Evolutionary conservation across 1,284 basidiomycete species (phyloP), one percentile per base, ranked within the genome.

Genomic region (Crucibulum parvulum): DNA sequence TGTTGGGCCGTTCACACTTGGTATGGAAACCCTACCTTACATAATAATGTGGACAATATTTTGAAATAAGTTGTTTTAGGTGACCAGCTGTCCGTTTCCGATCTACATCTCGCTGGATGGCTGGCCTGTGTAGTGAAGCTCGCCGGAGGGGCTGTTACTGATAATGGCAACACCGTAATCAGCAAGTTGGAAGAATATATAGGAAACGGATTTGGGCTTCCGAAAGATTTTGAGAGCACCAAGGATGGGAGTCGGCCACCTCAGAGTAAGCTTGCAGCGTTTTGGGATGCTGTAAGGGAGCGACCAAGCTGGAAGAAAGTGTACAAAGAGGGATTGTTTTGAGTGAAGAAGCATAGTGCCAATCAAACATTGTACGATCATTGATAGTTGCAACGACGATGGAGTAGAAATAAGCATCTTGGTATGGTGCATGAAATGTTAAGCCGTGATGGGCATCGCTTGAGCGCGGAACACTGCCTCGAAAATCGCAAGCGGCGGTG

Each of bases 41-140:
- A 24, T 24, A 73, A 82, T 62, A 36, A 56, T 43, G 39, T 51
- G 18, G 38, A 41, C n/a, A 18, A n/a, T 13, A 11, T 37, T 51
- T 58, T 55, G 55, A 51, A 63, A 41, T 37, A 52, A 15, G 36
- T 34, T 52, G 69, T 34, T 65, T 78, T 59, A 91, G 90, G 90
- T 34, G 91, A 91, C 67, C 91, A 93, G 61, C 74, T 95, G 69
- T 92, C 89, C 7, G 78, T 94, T 47, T 92, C 89, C 3, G 95
- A 96, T 71, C 75, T 95, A 55, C 93, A 95, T 69, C 78, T 95
- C 34, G 88, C 87, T 3, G 88, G 87, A 10, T 97, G 93, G 93
- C 73, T 95, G 41, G 80, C 87, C 3, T 84, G 88, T 36, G 65
- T 95, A 9, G 84, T 88, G 10, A 72, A 69, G 48, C 78, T 93